Evolutionary conservation across 352 stramenopile species (phyloP).

Genomic region (Pythium volutum): DNA sequence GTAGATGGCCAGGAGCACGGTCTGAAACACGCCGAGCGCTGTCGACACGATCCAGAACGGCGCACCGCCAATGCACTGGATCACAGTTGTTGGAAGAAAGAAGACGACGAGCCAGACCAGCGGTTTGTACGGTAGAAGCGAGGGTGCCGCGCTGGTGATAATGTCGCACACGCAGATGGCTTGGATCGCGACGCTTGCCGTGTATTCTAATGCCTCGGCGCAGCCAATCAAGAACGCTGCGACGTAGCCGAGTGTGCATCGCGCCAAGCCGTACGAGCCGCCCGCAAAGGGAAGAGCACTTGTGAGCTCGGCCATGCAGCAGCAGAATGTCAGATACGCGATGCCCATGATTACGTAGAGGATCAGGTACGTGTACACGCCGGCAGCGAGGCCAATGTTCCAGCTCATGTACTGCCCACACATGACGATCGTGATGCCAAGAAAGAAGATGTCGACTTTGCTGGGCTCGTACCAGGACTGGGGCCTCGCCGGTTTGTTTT

Average conservation of each 20-base stretch:
- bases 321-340: constrained; percentile 25
- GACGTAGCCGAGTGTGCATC: constrained; percentile 28
- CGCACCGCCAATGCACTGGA: constrained; percentile 12
- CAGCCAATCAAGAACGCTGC: constrained; percentile 25
- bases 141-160: background rate
- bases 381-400: constrained; percentile 18
- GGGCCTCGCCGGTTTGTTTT: background rate
- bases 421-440: constrained; percentile 20
- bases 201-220: constrained; percentile 16
- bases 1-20: constrained; percentile 14
- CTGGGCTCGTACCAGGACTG: background rate
- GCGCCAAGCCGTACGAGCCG: constrained; percentile 21
- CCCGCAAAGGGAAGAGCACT: constrained; percentile 30
- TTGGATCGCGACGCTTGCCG: constrained; percentile 5
- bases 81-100: constrained; percentile 9
- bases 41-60: constrained; percentile 7
- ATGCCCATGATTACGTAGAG: constrained; percentile 8
- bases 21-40: background rate
- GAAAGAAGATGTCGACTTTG: background rate
- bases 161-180: constrained; percentile 11
- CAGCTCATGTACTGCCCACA: constrained; percentile 24
- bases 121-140: constrained; percentile 4
- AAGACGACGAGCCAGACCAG: constrained; percentile 17
- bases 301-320: constrained; percentile 27
- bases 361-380: constrained; percentile 8